A percentile compares a stretch with the other conserved stretches of the same genome.
Evolutionary conservation across 108 stramenopile genomes (phyloP).

Genomic region (Fragilaria crotonensis): DNA sequence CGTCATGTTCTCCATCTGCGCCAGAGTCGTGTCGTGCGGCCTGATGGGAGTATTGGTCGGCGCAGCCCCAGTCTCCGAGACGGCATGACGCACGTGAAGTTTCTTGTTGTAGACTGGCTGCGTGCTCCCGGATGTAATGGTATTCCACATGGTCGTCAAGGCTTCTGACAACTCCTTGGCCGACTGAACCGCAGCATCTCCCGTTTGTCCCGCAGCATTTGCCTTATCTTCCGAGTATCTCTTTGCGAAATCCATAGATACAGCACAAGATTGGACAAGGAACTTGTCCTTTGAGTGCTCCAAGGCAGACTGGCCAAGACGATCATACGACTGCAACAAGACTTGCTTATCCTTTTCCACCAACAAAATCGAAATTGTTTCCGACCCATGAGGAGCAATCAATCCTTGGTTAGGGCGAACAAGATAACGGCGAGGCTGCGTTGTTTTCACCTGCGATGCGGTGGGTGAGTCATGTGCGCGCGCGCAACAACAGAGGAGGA

Average conservation of each 20-base stretch:
- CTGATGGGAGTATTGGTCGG: slow-evolving; percentile 7
- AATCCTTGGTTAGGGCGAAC: slow-evolving; percentile 90
- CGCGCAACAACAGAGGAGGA: neutral
- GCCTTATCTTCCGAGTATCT: slow-evolving; percentile 12
- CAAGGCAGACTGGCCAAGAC: slow-evolving; percentile 83
- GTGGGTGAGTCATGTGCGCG: neutral
- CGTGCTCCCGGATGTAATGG: slow-evolving; percentile 23
- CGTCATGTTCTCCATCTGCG: slow-evolving; percentile 54
- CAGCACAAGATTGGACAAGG: slow-evolving; percentile 71
- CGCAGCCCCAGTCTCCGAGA: slow-evolving; percentile 7
- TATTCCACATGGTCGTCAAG: slow-evolving; percentile 80
- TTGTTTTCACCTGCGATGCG: slow-evolving; percentile 75
- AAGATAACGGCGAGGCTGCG: slow-evolving; percentile 85
- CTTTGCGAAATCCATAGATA: slow-evolving; percentile 41
- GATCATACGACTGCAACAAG: slow-evolving; percentile 74
- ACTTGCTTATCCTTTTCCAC: slow-evolving; percentile 85
- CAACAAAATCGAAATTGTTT: slow-evolving; percentile 73
- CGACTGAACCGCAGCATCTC: slow-evolving; percentile 23
- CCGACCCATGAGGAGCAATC: slow-evolving; percentile 64
- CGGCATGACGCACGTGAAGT: slow-evolving; percentile 75
- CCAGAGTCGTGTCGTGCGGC: slow-evolving; percentile 24
- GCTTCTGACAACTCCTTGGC: slow-evolving; percentile 60
- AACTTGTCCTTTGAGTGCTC: slow-evolving; percentile 92
- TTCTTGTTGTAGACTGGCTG: slow-evolving; percentile 67
- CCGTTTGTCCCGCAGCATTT: slow-evolving; percentile 13